A percentile compares a stretch with the other conserved stretches of the same genome.
These are phyloP conservation scores for Larix kaempferi DNA, from an alignment of 75 land plant species.

Conservation along the genomic window DNA sequence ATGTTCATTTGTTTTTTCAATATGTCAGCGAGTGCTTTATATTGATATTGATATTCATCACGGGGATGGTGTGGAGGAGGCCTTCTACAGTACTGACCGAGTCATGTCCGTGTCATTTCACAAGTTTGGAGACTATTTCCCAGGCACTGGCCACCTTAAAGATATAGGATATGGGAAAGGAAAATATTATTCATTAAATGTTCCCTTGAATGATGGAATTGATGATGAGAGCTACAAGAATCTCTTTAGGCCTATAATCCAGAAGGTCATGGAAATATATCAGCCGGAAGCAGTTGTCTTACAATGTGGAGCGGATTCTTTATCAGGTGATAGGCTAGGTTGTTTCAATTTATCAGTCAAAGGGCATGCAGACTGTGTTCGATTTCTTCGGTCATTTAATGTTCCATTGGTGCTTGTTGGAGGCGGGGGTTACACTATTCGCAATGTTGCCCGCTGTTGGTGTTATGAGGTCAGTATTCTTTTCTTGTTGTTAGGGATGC, in stretches of 20 bases:
- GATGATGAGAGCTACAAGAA: constrained; percentile 51
- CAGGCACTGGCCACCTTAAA: constrained; percentile 52
- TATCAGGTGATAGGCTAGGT: constrained; percentile 58
- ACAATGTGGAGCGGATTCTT: constrained; percentile 66
- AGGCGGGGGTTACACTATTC: constrained; percentile 73
- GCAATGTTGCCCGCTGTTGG: constrained; percentile 81
- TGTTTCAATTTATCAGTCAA: constrained; percentile 63
- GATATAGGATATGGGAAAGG: constrained; percentile 42
- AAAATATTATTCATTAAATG: constrained; percentile 55
- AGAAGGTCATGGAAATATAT: constrained; percentile 57
- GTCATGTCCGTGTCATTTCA: constrained; percentile 66
- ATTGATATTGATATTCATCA: constrained; percentile 70
- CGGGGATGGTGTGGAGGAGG: constrained; percentile 74
- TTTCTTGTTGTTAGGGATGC: constrained; percentile 1
- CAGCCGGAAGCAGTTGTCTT: constrained; percentile 60
- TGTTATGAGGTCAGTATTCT: constrained; percentile 30
- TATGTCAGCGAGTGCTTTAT: constrained; percentile 48
- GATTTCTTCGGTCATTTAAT: constrained; percentile 57
- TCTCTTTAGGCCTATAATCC: constrained; percentile 43
- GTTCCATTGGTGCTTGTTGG: constrained; percentile 68
- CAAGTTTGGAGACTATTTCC: constrained; percentile 59
- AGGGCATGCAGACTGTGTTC: constrained; percentile 60
- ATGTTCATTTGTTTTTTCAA: neutral
- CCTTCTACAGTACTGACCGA: constrained; percentile 60
- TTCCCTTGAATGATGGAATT: constrained; percentile 59